phyloP scores from a whole-genome alignment of 2,329 filamentous ascomycete species.

The Fusarium paranaense region DNA sequence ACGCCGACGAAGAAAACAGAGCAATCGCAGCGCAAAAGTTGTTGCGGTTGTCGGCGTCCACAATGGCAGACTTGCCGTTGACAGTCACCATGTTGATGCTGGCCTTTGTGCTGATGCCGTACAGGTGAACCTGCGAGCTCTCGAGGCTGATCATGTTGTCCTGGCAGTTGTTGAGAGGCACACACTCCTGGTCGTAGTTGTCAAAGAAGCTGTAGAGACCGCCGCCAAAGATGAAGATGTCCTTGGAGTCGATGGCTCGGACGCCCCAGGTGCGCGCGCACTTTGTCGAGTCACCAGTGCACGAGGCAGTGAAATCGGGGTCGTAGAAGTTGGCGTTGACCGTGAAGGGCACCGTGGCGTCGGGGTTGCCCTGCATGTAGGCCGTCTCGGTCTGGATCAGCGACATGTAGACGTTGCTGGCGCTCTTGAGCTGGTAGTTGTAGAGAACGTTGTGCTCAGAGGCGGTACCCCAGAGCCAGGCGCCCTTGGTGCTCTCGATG shows the following conservation, averaged over 20 bases:
- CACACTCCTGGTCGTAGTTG: slow-evolving; percentile 80
- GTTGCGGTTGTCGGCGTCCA: slow-evolving; percentile 72
- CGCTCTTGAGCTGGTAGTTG: slow-evolving; percentile 87
- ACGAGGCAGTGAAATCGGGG: slow-evolving; percentile 70
- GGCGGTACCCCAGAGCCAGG: slow-evolving; percentile 86
- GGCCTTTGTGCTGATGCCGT: slow-evolving; percentile 80
- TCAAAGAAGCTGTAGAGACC: slow-evolving; percentile 88
- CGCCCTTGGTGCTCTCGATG: slow-evolving; percentile 78
- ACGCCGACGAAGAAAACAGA: slow-evolving; percentile 32
- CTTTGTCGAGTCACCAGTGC: slow-evolving; percentile 59
- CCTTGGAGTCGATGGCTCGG: slow-evolving; percentile 73
- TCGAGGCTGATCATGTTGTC: slow-evolving; percentile 81
- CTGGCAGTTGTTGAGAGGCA: slow-evolving; percentile 78
- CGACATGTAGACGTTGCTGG: slow-evolving; percentile 83
- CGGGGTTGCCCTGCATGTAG: slow-evolving; percentile 87
- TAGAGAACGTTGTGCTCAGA: slow-evolving; percentile 75
- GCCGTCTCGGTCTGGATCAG: slow-evolving; percentile 92
- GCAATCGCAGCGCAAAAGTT: slow-evolving; percentile 74
- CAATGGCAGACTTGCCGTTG: slow-evolving; percentile 64
- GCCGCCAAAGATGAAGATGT: slow-evolving; percentile 77
- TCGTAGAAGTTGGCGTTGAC: slow-evolving; percentile 70
- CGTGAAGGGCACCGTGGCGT: slow-evolving; percentile 74
- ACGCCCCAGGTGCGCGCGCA: slow-evolving; percentile 85
- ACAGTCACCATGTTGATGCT: slow-evolving; percentile 78
- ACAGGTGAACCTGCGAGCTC: slow-evolving; percentile 73